A percentile compares a stretch with the other conserved stretches of the same genome.
Evolutionary conservation across 495 filamentous ascomycete species (phyloP).

Genomic region (Penicillium desertorum): DNA sequence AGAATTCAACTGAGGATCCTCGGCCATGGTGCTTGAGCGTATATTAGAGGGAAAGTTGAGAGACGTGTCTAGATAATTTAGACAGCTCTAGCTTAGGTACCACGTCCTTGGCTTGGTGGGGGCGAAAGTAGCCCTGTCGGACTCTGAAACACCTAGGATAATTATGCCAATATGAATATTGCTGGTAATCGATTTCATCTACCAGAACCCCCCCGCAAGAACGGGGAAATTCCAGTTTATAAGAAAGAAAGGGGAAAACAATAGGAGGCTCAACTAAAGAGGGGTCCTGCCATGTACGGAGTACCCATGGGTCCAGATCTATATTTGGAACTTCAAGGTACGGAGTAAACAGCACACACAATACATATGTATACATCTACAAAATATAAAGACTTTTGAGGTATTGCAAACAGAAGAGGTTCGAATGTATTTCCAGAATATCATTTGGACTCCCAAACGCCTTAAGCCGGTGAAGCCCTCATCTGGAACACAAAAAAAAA

Average conservation of each 20-base stretch:
- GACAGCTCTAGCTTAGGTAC: constrained; percentile 12
- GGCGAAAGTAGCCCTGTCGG: constrained; percentile 16
- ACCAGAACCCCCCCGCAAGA: background rate
- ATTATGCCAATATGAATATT: too few relatives aligned
- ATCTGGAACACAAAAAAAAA: constrained; percentile 21
- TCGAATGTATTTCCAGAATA: constrained; percentile 21
- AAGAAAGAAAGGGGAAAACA: background rate
- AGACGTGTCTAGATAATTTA: constrained; percentile 2
- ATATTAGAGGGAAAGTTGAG: background rate
- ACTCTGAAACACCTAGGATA: constrained; percentile 4
- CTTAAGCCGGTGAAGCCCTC: constrained; percentile 22
- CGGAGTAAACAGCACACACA: background rate
- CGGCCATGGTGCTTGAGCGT: constrained; percentile 23
- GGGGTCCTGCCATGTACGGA: background rate
- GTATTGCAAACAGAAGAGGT: background rate
- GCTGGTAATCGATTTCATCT: background rate
- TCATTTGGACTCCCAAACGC: constrained; percentile 29
- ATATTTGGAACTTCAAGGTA: background rate
- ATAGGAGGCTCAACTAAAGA: constrained; percentile 6
- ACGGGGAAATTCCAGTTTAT: background rate
- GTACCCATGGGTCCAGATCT: constrained; percentile 6
- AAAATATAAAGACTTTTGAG: background rate
- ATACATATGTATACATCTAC: background rate
- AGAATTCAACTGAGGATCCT: constrained; percentile 47
- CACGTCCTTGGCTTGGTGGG: constrained; percentile 21